phyloP scores from a whole-genome alignment of 495 filamentous ascomycete species.

The Choiromyces venosus region DNA sequence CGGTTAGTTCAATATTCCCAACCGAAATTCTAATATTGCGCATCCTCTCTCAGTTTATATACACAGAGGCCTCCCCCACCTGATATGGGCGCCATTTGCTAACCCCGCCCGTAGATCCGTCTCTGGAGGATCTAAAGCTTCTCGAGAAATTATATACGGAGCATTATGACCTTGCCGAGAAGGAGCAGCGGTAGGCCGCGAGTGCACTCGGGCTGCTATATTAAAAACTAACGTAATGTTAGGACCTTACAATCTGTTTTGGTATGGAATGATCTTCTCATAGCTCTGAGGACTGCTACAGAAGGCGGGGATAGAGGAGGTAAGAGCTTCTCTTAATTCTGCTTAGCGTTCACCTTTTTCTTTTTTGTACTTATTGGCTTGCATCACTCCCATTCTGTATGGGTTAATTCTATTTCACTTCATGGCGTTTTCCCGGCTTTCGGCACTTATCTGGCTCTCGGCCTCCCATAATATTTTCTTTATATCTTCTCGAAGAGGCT shows the following conservation, averaged over 20 bases:
- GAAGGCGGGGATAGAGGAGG: slow-evolving; percentile 43
- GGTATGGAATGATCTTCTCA: slow-evolving; percentile 36
- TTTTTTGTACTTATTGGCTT: neutral
- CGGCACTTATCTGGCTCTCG: neutral
- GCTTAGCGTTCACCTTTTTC: neutral
- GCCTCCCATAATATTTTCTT: slow-evolving; percentile 15
- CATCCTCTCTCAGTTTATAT: neutral
- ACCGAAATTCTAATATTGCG: neutral
- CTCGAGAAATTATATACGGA: slow-evolving; percentile 33
- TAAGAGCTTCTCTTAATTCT: slow-evolving; percentile 14
- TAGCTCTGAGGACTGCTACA: slow-evolving; percentile 40
- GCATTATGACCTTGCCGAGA: slow-evolving; percentile 24
- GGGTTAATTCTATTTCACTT: neutral
- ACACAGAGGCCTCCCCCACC: neutral
- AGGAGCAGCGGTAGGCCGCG: slow-evolving; percentile 33
- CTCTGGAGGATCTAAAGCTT: slow-evolving; percentile 28
- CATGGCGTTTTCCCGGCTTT: neutral
- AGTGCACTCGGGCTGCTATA: slow-evolving; percentile 7
- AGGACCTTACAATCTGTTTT: slow-evolving; percentile 25
- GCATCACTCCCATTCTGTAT: slow-evolving; percentile 5
- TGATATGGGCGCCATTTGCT: neutral
- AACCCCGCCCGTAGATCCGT: slow-evolving; percentile 15
- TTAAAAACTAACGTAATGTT: slow-evolving; percentile 9
- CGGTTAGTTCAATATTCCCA: slow-evolving; percentile 20
- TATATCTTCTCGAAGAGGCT: slow-evolving; percentile 14